Evolutionary conservation across 1,139 yeast genomes (phyloP), one percentile per base, ranked within the genome.

Genomic region (Casaregolazyma suthepensis): DNA sequence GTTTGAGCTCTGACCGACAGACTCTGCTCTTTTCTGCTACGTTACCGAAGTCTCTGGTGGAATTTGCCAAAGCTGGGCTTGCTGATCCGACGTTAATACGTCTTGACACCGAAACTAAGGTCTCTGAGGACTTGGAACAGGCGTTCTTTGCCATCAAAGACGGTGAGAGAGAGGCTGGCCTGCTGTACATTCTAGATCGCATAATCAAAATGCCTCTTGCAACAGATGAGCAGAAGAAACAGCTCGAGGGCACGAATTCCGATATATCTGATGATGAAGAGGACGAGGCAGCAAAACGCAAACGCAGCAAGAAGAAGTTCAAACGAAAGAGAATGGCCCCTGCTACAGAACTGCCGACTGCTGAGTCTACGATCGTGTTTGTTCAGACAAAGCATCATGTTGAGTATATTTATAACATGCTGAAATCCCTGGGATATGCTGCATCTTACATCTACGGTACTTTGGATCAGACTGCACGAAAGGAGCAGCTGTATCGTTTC

Each of bases 361-460:
- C 84, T 53, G 75, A 81, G 58, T 88, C 98, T 2, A 94, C 99
- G 0, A 89, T 94, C 63, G 79, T 94, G 2, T 94, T 93, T 64
- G 97, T 89, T 5, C 99, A 99, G 46, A 93, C 99, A 0, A 87
- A 91, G 71, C 99, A 93, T 72, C 99, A 93, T 71, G 99, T 93
- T 29, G 99, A 93, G 70, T 94, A 90, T 66, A 76, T 93, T 50
- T 77, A 94, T 1, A 76, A 74, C 6, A 69, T 93, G 54, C 74
- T 93, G 55, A 81, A 79, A 62, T 82, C 81, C 43, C 83, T 89
- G 22, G 98, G 97, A 1, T 93, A 87, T 68, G 83, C 93, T 10
- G 87, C 82, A 0, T 87, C 98, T 1, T 90, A 83, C 63, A 88
- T 93, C 60, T 94, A 93, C 67, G 99, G 99, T 71, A 80, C 97